Conservation (phyloP, 148 eudicot species). For the Silene latifolia region DNA sequence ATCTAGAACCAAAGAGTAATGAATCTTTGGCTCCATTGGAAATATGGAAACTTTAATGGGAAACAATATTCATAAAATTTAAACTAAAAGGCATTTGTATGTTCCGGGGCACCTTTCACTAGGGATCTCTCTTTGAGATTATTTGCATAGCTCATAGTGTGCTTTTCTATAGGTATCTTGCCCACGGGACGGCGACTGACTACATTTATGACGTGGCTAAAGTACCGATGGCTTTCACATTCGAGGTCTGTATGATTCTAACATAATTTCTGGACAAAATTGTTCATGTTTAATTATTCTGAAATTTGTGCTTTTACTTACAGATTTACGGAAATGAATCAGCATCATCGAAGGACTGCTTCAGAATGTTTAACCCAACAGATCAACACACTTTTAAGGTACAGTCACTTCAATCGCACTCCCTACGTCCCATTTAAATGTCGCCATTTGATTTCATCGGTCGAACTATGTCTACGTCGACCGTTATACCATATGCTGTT, state of each 20-base stretch:
- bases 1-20: too few species aligned
- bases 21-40: too few species aligned
- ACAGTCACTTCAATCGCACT: slow-evolving; percentile 11
- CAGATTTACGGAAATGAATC: slow-evolving; percentile 88
- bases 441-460: too few species aligned
- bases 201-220: slow-evolving; percentile 84
- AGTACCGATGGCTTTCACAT: slow-evolving; percentile 97
- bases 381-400: slow-evolving; percentile 73
- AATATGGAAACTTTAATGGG: too few species aligned
- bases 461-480: too few species aligned
- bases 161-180: slow-evolving; percentile 61
- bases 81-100: not conserved
- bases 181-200: slow-evolving; percentile 97
- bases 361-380: slow-evolving; percentile 90
- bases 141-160: slow-evolving; percentile 2
- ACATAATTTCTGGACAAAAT: not conserved
- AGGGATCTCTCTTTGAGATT: not conserved
- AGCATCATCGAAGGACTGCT: slow-evolving; percentile 84
- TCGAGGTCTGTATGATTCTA: slow-evolving; percentile 58
- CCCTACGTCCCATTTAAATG: too few species aligned
- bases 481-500: too few species aligned
- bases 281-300: not conserved
- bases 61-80: not conserved
- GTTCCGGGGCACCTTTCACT: not conserved
- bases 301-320: slow-evolving; percentile 2